Evolutionary conservation across 2,329 filamentous ascomycete genomes (phyloP).

Genomic region (Sarocladium strictum): DNA sequence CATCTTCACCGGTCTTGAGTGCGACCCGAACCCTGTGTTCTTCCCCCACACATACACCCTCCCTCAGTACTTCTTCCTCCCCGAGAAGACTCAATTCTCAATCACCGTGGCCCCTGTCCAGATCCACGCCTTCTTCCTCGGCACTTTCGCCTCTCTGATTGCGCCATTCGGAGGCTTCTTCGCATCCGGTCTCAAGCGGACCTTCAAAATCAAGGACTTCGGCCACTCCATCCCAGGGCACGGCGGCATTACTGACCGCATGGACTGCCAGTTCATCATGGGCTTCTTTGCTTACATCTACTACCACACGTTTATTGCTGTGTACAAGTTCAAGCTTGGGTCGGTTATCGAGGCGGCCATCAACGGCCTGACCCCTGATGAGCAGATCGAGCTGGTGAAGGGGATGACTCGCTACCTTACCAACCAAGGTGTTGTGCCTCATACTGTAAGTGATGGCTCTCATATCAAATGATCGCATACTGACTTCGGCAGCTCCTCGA

Average conservation of each 20-base stretch:
- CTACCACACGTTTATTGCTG: conserved; percentile 93
- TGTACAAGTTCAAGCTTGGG: conserved; percentile 79
- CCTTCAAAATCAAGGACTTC: conserved; percentile 99
- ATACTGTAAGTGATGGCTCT: conserved; percentile 21
- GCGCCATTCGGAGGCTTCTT: conserved; percentile 98
- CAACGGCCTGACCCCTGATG: conserved; percentile 76
- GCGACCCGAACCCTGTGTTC: conserved; percentile 89
- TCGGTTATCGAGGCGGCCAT: conserved; percentile 87
- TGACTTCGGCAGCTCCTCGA: conserved; percentile 17
- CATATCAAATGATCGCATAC: background rate
- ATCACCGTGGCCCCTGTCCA: conserved; percentile 83
- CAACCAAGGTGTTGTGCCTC: conserved; percentile 50
- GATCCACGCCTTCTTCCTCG: conserved; percentile 83
- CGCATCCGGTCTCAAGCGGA: conserved; percentile 92
- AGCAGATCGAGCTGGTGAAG: conserved; percentile 78
- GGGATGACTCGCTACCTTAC: conserved; percentile 57
- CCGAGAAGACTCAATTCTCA: conserved; percentile 52
- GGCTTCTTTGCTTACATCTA: conserved; percentile 98
- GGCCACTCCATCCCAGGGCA: conserved; percentile 97
- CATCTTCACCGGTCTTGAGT: conserved; percentile 83
- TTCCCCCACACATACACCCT: conserved; percentile 68
- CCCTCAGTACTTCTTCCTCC: conserved; percentile 65
- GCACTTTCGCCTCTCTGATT: conserved; percentile 91
- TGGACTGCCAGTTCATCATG: conserved; percentile 99
- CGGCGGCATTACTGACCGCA: conserved; percentile 95